phyloP scores from a whole-genome alignment of 2,329 filamentous ascomycete genomes.

The Exophiala oligosperma region DNA sequence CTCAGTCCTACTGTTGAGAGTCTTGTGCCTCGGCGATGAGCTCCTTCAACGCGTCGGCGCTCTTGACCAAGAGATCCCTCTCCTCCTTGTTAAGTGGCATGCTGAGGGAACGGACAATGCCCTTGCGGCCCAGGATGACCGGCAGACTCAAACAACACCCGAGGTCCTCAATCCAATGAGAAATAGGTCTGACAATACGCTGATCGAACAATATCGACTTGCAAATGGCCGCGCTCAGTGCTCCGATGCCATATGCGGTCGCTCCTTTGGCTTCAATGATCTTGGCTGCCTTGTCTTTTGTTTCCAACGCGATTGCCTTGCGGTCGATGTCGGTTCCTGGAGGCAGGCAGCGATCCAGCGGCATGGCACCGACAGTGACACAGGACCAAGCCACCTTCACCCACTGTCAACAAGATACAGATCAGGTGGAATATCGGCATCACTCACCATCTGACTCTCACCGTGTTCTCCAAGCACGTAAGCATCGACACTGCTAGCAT shows the following conservation, averaged over 20 bases:
- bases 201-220: conserved; percentile 52
- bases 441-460: conserved; percentile 46
- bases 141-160: conserved; percentile 53
- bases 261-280: conserved; percentile 54
- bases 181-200: conserved; percentile 48
- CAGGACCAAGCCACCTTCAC: conserved; percentile 45
- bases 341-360: conserved; percentile 38
- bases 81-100: conserved; percentile 28
- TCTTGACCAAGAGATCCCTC: conserved; percentile 13
- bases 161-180: conserved; percentile 50
- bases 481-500: conserved; percentile 38
- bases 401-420: not conserved
- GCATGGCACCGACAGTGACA: conserved; percentile 44
- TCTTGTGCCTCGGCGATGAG: conserved; percentile 19
- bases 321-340: conserved; percentile 32
- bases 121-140: conserved; percentile 49
- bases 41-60: conserved; percentile 17
- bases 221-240: conserved; percentile 51
- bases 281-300: conserved; percentile 47
- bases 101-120: conserved; percentile 41
- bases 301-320: conserved; percentile 44
- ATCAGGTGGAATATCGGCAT: not conserved
- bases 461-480: conserved; percentile 54
- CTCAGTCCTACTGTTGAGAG: not conserved
- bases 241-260: conserved; percentile 53